phyloP scores from a whole-genome alignment of 805 yeast species.

The Kodamaea neixiangensis region DNA sequence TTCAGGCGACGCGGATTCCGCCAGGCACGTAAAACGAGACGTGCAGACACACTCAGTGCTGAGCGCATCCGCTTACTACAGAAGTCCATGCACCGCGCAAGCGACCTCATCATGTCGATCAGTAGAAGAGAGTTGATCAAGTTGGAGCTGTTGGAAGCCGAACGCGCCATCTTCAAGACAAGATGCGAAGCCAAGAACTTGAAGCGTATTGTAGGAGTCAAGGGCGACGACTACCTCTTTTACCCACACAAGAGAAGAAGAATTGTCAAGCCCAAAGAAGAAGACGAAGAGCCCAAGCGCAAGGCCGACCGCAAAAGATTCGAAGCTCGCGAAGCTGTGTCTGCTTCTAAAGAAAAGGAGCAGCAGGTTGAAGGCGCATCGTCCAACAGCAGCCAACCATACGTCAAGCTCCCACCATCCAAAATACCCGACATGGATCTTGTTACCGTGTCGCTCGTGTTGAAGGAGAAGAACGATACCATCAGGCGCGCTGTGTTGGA shows the following conservation, averaged over 20 bases:
- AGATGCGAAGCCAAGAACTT: conserved; percentile 70
- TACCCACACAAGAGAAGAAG: conserved; percentile 75
- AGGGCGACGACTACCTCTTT: conserved; percentile 83
- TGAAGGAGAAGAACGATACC: conserved; percentile 73
- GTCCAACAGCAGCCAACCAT: conserved; percentile 59
- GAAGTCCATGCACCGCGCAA: conserved; percentile 74
- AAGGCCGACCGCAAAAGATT: conserved; percentile 25
- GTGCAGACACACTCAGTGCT: conserved; percentile 88
- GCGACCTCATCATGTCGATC: conserved; percentile 64
- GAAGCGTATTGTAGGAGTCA: conserved; percentile 73
- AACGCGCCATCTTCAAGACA: conserved; percentile 66
- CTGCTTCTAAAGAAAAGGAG: conserved; percentile 5
- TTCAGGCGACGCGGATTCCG: conserved; percentile 94
- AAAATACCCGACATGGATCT: conserved; percentile 92
- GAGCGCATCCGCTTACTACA: conserved; percentile 77
- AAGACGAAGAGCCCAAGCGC: conserved; percentile 30
- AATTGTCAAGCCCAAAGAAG: conserved; percentile 35
- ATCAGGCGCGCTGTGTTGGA: conserved; percentile 84
- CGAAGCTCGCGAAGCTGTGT: conserved; percentile 19
- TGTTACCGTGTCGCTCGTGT: conserved; percentile 74
- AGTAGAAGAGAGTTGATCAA: conserved; percentile 73
- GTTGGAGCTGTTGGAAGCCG: conserved; percentile 60
- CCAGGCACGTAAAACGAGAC: conserved; percentile 92
- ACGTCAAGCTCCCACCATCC: conserved; percentile 84
- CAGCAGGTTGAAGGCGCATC: conserved; percentile 13